Conservation (phyloP, 148 eudicot species). For the Rhododendron henanense region DNA sequence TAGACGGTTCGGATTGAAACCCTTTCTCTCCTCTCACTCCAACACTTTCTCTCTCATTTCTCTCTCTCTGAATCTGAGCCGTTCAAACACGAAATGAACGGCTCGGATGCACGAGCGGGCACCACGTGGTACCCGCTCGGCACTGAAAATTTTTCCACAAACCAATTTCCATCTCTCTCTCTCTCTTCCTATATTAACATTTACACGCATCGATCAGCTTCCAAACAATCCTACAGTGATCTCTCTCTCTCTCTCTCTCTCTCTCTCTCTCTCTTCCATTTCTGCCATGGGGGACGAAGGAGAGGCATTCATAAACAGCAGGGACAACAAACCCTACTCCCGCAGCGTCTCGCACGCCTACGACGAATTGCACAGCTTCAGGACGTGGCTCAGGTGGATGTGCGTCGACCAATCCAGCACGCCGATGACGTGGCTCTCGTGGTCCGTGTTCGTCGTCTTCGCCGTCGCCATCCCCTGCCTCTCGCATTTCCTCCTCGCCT, state of each 20-base stretch:
- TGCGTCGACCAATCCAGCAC: conserved; percentile 75
- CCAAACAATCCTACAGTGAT: not conserved
- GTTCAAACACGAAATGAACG: too few species aligned
- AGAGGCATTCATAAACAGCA: conserved; percentile 4
- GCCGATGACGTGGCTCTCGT: conserved; percentile 41
- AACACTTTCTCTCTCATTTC: too few species aligned
- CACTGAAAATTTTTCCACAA: too few species aligned
- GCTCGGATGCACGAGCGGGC: too few species aligned
- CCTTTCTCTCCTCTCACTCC: too few species aligned
- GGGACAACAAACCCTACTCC: conserved; percentile 12
- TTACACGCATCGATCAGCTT: not conserved
- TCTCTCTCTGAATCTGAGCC: too few species aligned
- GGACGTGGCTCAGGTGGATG: conserved; percentile 67
- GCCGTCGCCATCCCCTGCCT: conserved; percentile 53
- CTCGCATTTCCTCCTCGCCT: conserved; percentile 69
- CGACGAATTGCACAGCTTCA: conserved; percentile 63
- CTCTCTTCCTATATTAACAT: not conserved
- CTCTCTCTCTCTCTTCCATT: not conserved
- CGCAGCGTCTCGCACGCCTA: conserved; percentile 48
- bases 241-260: not conserved
- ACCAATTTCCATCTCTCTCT: not conserved
- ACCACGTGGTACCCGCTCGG: too few species aligned
- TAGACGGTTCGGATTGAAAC: too few species aligned
- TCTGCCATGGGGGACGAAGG: conserved; percentile 21
- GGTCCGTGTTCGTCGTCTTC: conserved; percentile 49